Conservation (phyloP, 306 rosid genomes). For the Glycine soja region DNA sequence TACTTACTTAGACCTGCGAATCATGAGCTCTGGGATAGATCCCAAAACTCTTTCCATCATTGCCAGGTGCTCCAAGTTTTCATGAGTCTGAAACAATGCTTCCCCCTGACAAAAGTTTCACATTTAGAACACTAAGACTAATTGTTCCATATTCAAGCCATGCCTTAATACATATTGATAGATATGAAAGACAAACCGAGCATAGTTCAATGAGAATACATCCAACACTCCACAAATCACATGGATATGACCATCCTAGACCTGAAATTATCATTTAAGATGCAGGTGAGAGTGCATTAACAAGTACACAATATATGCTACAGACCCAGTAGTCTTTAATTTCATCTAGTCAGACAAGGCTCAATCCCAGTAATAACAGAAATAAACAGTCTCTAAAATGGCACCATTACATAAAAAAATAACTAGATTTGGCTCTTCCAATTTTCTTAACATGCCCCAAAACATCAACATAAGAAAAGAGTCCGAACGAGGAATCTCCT, state of each 20-base stretch:
- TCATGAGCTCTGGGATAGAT: constrained; percentile 78
- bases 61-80: constrained; percentile 96
- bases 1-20: constrained; percentile 67
- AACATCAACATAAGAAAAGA: background rate
- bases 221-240: constrained; percentile 94
- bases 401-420: constrained; percentile 10
- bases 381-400: constrained; percentile 30
- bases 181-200: constrained; percentile 60
- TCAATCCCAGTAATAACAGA: constrained; percentile 24
- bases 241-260: constrained; percentile 90
- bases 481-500: background rate
- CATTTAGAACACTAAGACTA: constrained; percentile 45
- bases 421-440: constrained; percentile 20
- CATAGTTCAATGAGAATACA: constrained; percentile 87
- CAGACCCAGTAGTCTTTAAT: background rate
- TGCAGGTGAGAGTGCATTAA: constrained; percentile 45
- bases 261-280: constrained; percentile 61
- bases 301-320: constrained; percentile 22
- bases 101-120: constrained; percentile 70
- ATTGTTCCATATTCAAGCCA: constrained; percentile 42
- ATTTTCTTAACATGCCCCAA: background rate
- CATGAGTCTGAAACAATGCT: constrained; percentile 92
- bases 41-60: constrained; percentile 94
- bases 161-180: constrained; percentile 36
- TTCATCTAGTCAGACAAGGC: background rate